phyloP scores from a whole-genome alignment of 192 early-diverging fungal species.

The Entophlyctis helioformis region DNA sequence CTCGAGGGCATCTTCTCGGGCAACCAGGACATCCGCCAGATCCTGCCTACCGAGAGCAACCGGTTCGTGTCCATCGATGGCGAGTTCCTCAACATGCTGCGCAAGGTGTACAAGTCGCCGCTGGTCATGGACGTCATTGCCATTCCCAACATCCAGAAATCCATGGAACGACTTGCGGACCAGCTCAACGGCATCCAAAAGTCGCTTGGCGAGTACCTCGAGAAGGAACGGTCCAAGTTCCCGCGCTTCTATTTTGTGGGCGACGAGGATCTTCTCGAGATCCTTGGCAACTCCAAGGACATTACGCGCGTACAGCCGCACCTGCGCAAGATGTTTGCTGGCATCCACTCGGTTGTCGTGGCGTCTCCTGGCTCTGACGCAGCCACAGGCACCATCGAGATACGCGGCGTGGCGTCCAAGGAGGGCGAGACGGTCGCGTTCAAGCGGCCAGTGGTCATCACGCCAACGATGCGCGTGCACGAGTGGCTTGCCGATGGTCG shows the following conservation, averaged over 20 bases:
- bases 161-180: slow-evolving; percentile 87
- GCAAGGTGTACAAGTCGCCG: slow-evolving; percentile 97
- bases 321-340: slow-evolving; percentile 99
- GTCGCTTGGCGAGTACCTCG: slow-evolving; percentile 96
- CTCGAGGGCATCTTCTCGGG: slow-evolving; percentile 97
- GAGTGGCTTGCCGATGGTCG: slow-evolving; percentile 91
- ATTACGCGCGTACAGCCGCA: slow-evolving; percentile 94
- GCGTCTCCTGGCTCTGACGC: too few species aligned
- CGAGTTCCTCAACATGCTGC: slow-evolving; percentile 97
- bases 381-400: slow-evolving; percentile 23
- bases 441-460: slow-evolving; percentile 64
- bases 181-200: slow-evolving; percentile 92
- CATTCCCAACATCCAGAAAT: slow-evolving; percentile 89
- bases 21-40: slow-evolving; percentile 92
- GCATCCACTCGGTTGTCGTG: slow-evolving; percentile 46
- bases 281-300: slow-evolving; percentile 97
- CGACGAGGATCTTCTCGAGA: slow-evolving; percentile 99
- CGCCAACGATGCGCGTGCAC: slow-evolving; percentile 83
- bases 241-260: slow-evolving; percentile 99
- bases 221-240: slow-evolving; percentile 91
- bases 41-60: slow-evolving; percentile 90
- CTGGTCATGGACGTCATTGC: slow-evolving; percentile 90
- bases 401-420: slow-evolving; percentile 76
- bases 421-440: slow-evolving; percentile 87
- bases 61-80: slow-evolving; percentile 95